Conservation (phyloP, 2,329 filamentous ascomycete genomes). For the Remersonia thermophila region DNA sequence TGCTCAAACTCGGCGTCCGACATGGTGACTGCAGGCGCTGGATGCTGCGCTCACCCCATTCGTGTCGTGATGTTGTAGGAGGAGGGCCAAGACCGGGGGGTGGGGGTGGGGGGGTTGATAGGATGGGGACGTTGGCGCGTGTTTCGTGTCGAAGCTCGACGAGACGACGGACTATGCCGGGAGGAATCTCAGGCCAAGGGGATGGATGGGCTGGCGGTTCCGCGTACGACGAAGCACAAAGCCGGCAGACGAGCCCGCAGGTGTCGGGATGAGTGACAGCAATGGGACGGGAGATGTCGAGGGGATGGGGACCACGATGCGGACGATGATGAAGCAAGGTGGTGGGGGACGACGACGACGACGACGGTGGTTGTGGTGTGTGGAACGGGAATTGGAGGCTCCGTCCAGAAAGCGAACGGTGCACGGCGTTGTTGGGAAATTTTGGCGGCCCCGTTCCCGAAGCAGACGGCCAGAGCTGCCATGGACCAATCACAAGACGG, state of each 20-base stretch:
- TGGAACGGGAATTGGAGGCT: background rate
- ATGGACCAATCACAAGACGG: too few species aligned
- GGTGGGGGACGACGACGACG: background rate
- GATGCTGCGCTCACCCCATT: slow-evolving; percentile 14
- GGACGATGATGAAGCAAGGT: background rate
- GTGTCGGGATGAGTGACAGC: background rate
- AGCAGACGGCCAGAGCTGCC: too few species aligned
- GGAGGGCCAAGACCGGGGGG: too few species aligned
- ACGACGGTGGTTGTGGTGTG: background rate
- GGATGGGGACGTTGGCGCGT: background rate
- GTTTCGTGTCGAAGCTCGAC: background rate
- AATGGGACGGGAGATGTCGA: slow-evolving; percentile 1
- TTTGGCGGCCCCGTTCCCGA: slow-evolving; percentile 7
- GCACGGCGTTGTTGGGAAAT: slow-evolving; percentile 8
- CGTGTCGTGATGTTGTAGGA: slow-evolving; percentile 1
- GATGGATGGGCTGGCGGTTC: too few species aligned
- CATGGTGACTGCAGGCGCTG: slow-evolving; percentile 29
- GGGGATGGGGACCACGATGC: slow-evolving; percentile 3
- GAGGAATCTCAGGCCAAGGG: too few species aligned
- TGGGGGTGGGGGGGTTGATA: too few species aligned
- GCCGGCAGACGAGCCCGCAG: too few species aligned
- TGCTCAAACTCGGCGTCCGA: slow-evolving; percentile 76
- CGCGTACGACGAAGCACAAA: background rate
- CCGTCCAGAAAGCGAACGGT: background rate
- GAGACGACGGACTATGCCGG: too few species aligned